Base-by-base conservation (phyloP, 192 early-diverging fungal genomes). In the Glomus cerebriforme region DNA sequence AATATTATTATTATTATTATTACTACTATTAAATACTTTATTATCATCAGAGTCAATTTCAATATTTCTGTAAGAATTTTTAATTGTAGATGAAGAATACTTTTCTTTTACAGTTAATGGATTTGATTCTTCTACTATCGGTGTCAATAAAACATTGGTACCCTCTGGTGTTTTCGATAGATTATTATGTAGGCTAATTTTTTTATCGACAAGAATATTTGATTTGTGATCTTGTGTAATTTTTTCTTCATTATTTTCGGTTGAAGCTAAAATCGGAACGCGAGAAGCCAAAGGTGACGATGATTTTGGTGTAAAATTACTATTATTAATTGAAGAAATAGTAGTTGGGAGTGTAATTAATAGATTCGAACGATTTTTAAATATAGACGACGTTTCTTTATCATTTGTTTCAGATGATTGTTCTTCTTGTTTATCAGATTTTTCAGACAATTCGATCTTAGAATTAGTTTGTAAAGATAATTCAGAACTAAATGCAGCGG, bases 111-210 rank as follows among this genome's bases (percentile, higher is more conserved):
- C 19, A 4, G 35, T n/a, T 24, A 70, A 70, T 12, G 68, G 68
- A 35, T 73, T 54, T 27, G 71, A 54, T 73, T 73, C 71, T 31
- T 73, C 71, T 24, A 13, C 71, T 29, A 73, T 73, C 5, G 71
- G 39, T 6, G 71, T 47, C 22, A 73, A 34, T 19, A 73, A 9
- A 12, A 27, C 10, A 3, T 70, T 27, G 19, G 34, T 7, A 6
- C 0, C 12, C 43, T 70, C 68, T 7, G 12, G 7, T 73, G 71
- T 8, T 8, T 39, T 35, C 2, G 65, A 37, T 2, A n/a, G 19
- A 34, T 2, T 22, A 6, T 13, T 10, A 31, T 27, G 63, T 29
- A 31, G 59, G 19, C 59, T 64, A 64, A 35, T 71, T 43, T 15
- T 26, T n/a, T 71, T 71, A 34, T 26, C 24, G 10, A 7, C 24